A percentile compares a stretch with the other conserved stretches of the same genome.
Conservation (phyloP, 2,329 filamentous ascomycete genomes). For the Metarhizium robertsii region DNA sequence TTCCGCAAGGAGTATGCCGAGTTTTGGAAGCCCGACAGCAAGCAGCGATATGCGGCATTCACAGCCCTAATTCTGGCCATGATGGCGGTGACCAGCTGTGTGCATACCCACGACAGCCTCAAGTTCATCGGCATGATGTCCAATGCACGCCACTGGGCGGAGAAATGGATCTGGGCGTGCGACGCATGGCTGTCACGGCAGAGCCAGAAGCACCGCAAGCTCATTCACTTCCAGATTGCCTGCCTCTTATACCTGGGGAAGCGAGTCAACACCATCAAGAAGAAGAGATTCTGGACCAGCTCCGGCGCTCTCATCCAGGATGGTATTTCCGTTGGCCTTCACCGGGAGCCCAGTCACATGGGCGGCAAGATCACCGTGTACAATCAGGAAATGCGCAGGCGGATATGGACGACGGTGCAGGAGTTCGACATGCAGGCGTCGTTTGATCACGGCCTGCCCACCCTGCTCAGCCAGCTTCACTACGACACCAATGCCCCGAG, state of each 20-base stretch:
- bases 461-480: constrained; percentile 46
- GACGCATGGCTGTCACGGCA: constrained; percentile 45
- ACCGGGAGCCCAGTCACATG: constrained; percentile 49
- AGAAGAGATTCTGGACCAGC: constrained; percentile 54
- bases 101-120: constrained; percentile 41
- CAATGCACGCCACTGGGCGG: constrained; percentile 42
- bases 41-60: constrained; percentile 40
- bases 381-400: constrained; percentile 52
- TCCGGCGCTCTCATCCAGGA: constrained; percentile 48
- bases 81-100: constrained; percentile 49
- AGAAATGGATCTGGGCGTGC: constrained; percentile 46
- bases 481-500: constrained; percentile 45
- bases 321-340: constrained; percentile 48
- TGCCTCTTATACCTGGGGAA: constrained; percentile 53
- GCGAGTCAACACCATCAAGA: constrained; percentile 53
- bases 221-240: constrained; percentile 52
- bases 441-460: constrained; percentile 51
- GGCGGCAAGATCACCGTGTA: constrained; percentile 46
- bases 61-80: constrained; percentile 51
- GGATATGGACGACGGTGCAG: constrained; percentile 52
- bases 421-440: constrained; percentile 54
- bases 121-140: constrained; percentile 51
- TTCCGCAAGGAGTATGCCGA: constrained; percentile 46
- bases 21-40: constrained; percentile 40
- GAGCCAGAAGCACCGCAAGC: constrained; percentile 51